Evolutionary conservation across 1,284 basidiomycete genomes (phyloP).

Genomic region (Trametes pubescens): DNA sequence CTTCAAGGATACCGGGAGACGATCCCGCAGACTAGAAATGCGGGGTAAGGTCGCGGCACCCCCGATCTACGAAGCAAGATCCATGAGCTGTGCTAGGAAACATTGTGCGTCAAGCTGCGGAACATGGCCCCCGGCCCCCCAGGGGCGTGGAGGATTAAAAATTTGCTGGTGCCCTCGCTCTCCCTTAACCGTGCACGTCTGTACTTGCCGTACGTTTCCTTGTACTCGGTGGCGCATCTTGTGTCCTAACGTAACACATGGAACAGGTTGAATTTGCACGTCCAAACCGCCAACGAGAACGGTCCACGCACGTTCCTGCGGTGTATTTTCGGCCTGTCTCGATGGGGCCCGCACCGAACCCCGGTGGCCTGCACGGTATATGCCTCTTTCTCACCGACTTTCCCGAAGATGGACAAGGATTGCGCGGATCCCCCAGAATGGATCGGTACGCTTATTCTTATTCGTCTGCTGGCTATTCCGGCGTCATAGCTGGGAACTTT

Average conservation of each 20-base stretch:
- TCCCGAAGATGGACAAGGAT: constrained; percentile 2
- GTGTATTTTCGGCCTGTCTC: background rate
- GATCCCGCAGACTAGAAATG: constrained; percentile 9
- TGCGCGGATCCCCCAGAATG: constrained; percentile 15
- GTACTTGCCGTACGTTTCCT: background rate
- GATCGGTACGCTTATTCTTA: constrained; percentile 12
- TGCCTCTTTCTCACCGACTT: constrained; percentile 12
- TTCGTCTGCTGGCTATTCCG: constrained; percentile 15
- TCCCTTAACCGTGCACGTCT: background rate
- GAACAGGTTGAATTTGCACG: background rate
- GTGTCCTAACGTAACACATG: background rate
- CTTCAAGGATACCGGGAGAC: constrained; percentile 8
- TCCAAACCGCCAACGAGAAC: background rate
- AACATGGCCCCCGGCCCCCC: background rate
- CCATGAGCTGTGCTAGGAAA: constrained; percentile 2
- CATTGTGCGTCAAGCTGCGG: background rate
- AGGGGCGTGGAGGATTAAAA: background rate
- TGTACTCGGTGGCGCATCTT: background rate
- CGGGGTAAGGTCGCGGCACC: constrained; percentile 1
- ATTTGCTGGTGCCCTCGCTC: background rate
- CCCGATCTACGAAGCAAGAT: background rate
- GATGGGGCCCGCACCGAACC: constrained; percentile 3
- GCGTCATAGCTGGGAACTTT: constrained; percentile 11
- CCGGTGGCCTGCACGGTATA: constrained; percentile 1
- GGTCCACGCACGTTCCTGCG: constrained; percentile 5